Base-by-base conservation (phyloP, 768 basidiomycete species). In the Multifurca ochricompacta region DNA sequence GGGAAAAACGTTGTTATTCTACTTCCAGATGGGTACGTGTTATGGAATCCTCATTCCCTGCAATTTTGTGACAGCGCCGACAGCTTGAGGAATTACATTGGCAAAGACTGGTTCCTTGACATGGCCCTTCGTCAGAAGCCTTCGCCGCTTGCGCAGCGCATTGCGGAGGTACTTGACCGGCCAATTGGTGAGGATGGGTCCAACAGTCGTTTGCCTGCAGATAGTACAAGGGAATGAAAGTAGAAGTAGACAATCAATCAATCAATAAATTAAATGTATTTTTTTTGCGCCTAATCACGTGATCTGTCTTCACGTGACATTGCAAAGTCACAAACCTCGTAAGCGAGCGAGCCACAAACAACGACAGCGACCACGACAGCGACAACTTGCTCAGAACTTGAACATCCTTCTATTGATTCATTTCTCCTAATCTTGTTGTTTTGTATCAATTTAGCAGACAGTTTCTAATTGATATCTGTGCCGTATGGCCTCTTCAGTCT, bases 21-120 rank as follows among this genome's bases (percentile, higher is more conserved):
- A 27, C 72, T 96, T 8, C 82, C 96, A 34, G 96, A 99, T 64
- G 92, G 91, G 91, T 91, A 62, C 69, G 87, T 72, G 42, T 11
- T 10, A 18, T 1, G 18, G 31, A 2, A 16, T 3, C 8, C 9
- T 3, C 4, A 48, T 42, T 51, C 21, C 41, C 13, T 3, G 35
- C 13, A 19, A 14, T 3, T 31, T 46, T 10, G 21, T 46, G 41
- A 37, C 30, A n/a, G 6, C 31, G 3, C 16, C 11, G 14, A 35
- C 59, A 91, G 93, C 1, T 83, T 96, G 51, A 79, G 92, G 62
- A 95, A 95, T 67, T 95, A 95, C 65, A 93, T 95, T 82, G 87
- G 86, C 71, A 94, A 92, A 65, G 79, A 83, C 10, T 95, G 92
- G 92, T 94, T 94, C 71, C 69, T 91, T 58, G 74, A 83, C 58